A percentile compares a stretch with the other conserved stretches of the same genome.
These are phyloP conservation scores for Xerophyta viscosa DNA, from an alignment of 106 monocot genomes.

Conservation along the genomic window DNA sequence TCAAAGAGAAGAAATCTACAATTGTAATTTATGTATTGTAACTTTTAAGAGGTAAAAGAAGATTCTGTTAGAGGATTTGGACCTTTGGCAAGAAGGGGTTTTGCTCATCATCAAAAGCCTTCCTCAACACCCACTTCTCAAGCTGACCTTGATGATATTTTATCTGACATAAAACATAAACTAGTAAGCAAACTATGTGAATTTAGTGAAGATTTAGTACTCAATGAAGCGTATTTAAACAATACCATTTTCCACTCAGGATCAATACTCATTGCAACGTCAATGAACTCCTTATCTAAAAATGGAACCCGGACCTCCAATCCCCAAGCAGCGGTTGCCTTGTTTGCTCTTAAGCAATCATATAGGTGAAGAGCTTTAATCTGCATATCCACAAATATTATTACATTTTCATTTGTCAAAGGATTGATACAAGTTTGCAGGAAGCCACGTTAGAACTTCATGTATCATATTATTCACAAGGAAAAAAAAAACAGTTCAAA, in stretches of 20 bases:
- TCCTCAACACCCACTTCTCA: constrained; percentile 95
- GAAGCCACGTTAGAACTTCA: no score
- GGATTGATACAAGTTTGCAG: no score
- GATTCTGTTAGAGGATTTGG: constrained; percentile 25
- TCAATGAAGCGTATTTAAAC: no score
- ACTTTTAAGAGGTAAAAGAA: no score
- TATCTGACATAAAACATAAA: constrained; percentile 61
- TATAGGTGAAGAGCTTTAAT: constrained; percentile 47
- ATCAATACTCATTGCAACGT: constrained; percentile 39
- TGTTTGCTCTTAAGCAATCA: constrained; percentile 43
- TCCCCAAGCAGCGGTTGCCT: constrained; percentile 41
- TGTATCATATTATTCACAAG: no score
- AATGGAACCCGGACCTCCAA: constrained; percentile 42
- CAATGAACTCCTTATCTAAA: constrained; percentile 29
- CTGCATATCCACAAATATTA: no score
- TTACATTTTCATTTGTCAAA: no score
- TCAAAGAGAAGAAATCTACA: no score
- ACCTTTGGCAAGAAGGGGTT: constrained; percentile 92
- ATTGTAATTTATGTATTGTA: no score
- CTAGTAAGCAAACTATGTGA: no score
- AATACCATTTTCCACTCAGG: constrained; percentile 50
- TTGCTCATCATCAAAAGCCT: constrained; percentile 94
- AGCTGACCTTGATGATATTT: constrained; percentile 72
- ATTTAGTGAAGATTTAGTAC: background rate
- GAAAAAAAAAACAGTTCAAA: background rate